Conservation (phyloP, 2,329 filamentous ascomycete species). For the Apiospora malaysiana region DNA sequence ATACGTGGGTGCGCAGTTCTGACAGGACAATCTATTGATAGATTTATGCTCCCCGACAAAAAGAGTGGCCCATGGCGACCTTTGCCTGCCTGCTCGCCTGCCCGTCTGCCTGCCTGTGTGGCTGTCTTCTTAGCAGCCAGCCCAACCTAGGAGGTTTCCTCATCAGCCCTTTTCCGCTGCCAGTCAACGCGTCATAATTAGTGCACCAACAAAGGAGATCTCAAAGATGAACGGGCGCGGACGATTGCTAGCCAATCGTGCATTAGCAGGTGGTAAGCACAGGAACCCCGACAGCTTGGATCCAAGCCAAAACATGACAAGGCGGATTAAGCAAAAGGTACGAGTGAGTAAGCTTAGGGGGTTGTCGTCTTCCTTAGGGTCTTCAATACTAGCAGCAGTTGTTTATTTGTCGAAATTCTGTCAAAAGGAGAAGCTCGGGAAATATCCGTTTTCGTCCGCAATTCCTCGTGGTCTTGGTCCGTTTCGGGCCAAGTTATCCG, state of each 20-base stretch:
- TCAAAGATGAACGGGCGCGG: background rate
- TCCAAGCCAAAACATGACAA: background rate
- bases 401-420: background rate
- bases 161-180: background rate
- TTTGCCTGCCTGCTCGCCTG: too few species aligned
- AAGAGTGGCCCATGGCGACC: background rate
- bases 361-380: too few species aligned
- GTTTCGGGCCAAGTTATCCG: background rate
- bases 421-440: background rate
- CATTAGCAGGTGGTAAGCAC: background rate
- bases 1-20: background rate
- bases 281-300: slow-evolving; percentile 10
- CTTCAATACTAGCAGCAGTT: background rate
- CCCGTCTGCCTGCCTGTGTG: too few species aligned
- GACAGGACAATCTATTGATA: background rate
- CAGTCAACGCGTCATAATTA: slow-evolving; percentile 15
- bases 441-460: slow-evolving; percentile 2
- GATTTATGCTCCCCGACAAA: background rate
- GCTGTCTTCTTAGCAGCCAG: background rate
- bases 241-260: slow-evolving; percentile 1
- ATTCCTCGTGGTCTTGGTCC: background rate
- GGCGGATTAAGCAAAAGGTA: background rate
- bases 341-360: too few species aligned
- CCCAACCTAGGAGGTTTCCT: background rate
- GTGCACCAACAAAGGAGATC: slow-evolving; percentile 6